Base-by-base conservation (phyloP, 768 basidiomycete species). In the Hygrophoropsis aurantiaca region DNA sequence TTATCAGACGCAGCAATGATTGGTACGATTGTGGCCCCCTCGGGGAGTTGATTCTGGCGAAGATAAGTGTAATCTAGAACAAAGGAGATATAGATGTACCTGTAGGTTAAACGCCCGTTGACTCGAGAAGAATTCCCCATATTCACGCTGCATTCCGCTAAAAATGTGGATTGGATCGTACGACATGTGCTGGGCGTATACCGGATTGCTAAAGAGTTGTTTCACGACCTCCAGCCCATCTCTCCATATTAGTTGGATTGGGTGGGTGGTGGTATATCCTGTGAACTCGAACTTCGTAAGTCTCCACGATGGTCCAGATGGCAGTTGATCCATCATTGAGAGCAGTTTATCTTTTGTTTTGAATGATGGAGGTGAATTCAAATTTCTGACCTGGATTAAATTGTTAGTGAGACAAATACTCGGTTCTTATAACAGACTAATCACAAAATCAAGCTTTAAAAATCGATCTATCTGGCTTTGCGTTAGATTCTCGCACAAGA, bases 1-100 rank as follows among this genome's bases (percentile, higher is more conserved):
- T 71, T 71, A 44, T 70, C 63, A 0, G 64, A 65, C 3, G 62
- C 60, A 1, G 58, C 42, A 9, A 70, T 56, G 0, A 58, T 52
- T 1, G 67, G 62, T 7, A 69, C 41, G n/a, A 70, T 49, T 0
- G 64, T 68, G 0, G 57, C 53, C 1, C 60, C 65, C 7, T 35
- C 16, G 4, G 56, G 59, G 15, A 65, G 25, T 39, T 49, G 33
- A 3, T 40, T 38, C 58, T 59, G 27, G 5, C 18, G 38, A 42
- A 30, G 27, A 30, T 7, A 30, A 30, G 13, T 30, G 27, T 7
- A 13, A 6, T 30, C 6, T 6, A 30, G 13, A 30, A 30, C 27
- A 7, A 13, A 30, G 27, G 6, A 30, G 13, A 30, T 13, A 13
- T 7, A 13, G 7, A 30, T 13, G 26, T 26, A 51, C 61, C 52